These are phyloP conservation scores for Martiniozyma abietophila DNA, from an alignment of 805 yeast genomes.

Conservation along the genomic window DNA sequence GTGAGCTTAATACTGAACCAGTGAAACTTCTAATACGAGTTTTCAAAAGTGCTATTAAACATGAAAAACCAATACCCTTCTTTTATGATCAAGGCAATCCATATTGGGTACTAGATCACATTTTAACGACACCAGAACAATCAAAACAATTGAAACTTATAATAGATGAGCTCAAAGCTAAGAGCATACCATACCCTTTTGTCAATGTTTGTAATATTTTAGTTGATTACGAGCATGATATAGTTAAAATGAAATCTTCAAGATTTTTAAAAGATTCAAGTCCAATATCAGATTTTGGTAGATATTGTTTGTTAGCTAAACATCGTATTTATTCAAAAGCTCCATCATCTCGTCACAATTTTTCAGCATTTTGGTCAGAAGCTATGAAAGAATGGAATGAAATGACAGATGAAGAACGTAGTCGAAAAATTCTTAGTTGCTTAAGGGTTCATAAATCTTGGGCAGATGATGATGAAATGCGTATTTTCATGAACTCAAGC, in stretches of 20 bases:
- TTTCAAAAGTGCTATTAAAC: slow-evolving; percentile 13
- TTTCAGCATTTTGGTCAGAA: slow-evolving; percentile 21
- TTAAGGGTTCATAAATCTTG: slow-evolving; percentile 14
- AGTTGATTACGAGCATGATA: slow-evolving; percentile 3
- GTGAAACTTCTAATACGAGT: slow-evolving; percentile 14
- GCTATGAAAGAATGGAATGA: slow-evolving; percentile 19
- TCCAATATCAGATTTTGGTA: slow-evolving; percentile 23
- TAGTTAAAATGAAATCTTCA: slow-evolving; percentile 8
- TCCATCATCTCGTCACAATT: slow-evolving; percentile 16
- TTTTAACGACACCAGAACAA: slow-evolving; percentile 11
- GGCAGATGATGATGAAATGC: slow-evolving; percentile 20
- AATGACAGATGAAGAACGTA: slow-evolving; percentile 14
- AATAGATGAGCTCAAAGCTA: slow-evolving; percentile 3
- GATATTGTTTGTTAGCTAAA: slow-evolving; percentile 19
- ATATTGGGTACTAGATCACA: slow-evolving; percentile 12
- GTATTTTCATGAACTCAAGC: slow-evolving; percentile 14
- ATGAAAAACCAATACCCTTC: slow-evolving; percentile 2
- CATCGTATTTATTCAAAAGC: slow-evolving; percentile 13
- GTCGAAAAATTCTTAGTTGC: slow-evolving; percentile 10
- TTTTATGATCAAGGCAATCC: neutral
- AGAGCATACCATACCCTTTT: slow-evolving; percentile 8
- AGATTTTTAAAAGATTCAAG: slow-evolving; percentile 17
- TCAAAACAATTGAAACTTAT: slow-evolving; percentile 4
- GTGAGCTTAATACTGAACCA: slow-evolving; percentile 16
- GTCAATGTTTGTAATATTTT: slow-evolving; percentile 9